Conservation (phyloP, 78 protist species). For the Reticulomyxa filosa region DNA sequence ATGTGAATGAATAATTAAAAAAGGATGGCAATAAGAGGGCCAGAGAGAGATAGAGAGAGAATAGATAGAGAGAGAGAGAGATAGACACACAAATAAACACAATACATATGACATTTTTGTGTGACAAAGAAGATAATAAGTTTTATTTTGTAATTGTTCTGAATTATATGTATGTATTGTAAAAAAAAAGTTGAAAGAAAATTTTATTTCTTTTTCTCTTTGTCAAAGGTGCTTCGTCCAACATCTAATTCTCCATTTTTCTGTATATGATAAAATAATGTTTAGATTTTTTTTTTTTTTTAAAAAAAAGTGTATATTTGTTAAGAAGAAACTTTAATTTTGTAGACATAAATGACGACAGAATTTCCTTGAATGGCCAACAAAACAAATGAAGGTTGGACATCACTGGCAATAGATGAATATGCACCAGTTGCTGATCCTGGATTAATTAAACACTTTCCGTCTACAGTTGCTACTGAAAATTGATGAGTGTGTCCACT, state of each 20-base stretch:
- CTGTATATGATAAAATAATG: neutral
- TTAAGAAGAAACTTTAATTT: slow-evolving; percentile 49
- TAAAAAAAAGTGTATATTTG: neutral
- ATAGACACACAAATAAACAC: neutral
- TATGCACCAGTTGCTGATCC: slow-evolving; percentile 76
- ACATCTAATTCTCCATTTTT: no score
- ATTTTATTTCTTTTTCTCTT: no score
- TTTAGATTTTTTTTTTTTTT: neutral
- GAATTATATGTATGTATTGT: neutral
- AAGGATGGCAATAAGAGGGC: neutral
- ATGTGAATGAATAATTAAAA: neutral
- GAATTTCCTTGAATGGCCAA: neutral
- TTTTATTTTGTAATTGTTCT: neutral
- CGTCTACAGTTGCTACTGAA: slow-evolving; percentile 41
- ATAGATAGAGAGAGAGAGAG: neutral
- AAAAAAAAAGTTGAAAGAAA: neutral
- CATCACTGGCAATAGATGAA: neutral
- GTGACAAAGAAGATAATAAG: neutral
- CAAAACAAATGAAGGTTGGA: neutral
- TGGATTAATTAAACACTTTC: slow-evolving; percentile 79
- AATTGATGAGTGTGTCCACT: slow-evolving; percentile 77
- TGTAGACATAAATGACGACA: slow-evolving; percentile 2
- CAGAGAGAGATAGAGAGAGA: neutral
- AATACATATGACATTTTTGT: neutral
- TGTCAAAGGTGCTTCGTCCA: no score